Percentiles rank a stretch among this genome's conserved stretches.
Evolutionary conservation across 768 basidiomycete genomes (phyloP).

Genomic region (Leccinum subgranulosum): DNA sequence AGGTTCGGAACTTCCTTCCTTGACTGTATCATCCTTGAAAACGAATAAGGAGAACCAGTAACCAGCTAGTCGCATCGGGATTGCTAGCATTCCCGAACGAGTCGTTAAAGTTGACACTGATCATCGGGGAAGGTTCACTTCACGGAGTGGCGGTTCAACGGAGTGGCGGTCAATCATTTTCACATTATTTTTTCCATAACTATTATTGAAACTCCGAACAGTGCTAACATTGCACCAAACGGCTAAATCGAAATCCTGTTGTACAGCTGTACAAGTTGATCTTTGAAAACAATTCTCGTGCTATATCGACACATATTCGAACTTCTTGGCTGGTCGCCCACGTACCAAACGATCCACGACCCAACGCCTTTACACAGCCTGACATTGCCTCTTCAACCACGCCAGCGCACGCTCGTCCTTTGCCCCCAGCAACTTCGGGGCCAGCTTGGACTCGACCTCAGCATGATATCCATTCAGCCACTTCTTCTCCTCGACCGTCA

Average conservation of each 20-base stretch:
- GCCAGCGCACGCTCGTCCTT: constrained; percentile 30
- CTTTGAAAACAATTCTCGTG: not conserved
- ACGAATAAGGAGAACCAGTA: not conserved
- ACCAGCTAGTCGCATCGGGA: not conserved
- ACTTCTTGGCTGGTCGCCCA: not conserved
- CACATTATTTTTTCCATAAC: too few relatives aligned
- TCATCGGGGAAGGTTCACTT: too few relatives aligned
- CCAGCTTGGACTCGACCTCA: constrained; percentile 55
- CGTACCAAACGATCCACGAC: not conserved
- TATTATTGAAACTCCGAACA: not conserved
- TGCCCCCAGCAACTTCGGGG: constrained; percentile 46
- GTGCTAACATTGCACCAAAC: too few relatives aligned
- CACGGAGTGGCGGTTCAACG: not conserved
- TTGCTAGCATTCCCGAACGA: not conserved
- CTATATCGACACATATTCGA: not conserved
- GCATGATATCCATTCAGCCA: constrained; percentile 88
- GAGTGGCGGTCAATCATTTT: not conserved
- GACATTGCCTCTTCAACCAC: constrained; percentile 23
- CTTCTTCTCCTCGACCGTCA: constrained; percentile 62
- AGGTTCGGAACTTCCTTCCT: not conserved
- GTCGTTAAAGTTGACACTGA: not conserved
- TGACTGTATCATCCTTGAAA: not conserved
- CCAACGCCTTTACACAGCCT: constrained; percentile 3
- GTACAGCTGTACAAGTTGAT: too few relatives aligned
- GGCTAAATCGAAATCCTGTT: not conserved